Percentiles rank a stretch among this genome's conserved stretches.
phyloP scores from a whole-genome alignment of 352 stramenopile species.

The Phytophthora pseudosyringae region DNA sequence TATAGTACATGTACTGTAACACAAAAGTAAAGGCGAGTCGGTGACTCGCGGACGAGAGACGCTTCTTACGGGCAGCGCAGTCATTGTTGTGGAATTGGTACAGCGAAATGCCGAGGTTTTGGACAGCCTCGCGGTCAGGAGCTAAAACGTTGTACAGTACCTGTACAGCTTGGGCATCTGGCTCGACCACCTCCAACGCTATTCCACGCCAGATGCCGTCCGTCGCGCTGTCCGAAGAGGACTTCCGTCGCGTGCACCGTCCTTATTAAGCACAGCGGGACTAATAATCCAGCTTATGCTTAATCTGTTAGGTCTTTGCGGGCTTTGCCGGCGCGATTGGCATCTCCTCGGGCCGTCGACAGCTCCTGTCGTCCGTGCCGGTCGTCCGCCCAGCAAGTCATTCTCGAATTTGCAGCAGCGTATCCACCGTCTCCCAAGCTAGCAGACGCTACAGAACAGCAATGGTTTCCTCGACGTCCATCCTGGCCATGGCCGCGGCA shows the following conservation, averaged over 20 bases:
- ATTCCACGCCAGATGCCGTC: conserved; percentile 12
- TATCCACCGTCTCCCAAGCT: conserved; percentile 3
- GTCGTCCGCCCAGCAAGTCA: conserved; percentile 2
- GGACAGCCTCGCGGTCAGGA: background rate
- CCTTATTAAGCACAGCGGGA: background rate
- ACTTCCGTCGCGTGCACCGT: background rate
- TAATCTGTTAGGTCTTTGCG: conserved; percentile 17
- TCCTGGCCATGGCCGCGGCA: conserved; percentile 18
- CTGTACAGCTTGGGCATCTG: no score
- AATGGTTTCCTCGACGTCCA: conserved; percentile 30
- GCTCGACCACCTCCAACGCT: background rate
- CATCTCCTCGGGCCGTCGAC: background rate
- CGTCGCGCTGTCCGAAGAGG: conserved; percentile 14
- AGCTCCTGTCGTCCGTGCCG: background rate
- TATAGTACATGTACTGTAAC: no score
- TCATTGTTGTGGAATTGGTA: background rate
- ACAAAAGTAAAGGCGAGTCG: conserved; percentile 7
- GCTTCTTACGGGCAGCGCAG: background rate
- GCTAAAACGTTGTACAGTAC: no score
- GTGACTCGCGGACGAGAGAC: conserved; percentile 4
- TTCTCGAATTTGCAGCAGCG: conserved; percentile 30
- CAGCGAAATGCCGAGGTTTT: background rate
- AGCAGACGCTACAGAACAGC: conserved; percentile 2
- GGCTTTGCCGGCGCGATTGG: conserved; percentile 4
- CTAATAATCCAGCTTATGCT: conserved; percentile 1